Evolutionary conservation across 345 rosid species (phyloP), one percentile per base, ranked within the genome.

Genomic region (Populus alba): DNA sequence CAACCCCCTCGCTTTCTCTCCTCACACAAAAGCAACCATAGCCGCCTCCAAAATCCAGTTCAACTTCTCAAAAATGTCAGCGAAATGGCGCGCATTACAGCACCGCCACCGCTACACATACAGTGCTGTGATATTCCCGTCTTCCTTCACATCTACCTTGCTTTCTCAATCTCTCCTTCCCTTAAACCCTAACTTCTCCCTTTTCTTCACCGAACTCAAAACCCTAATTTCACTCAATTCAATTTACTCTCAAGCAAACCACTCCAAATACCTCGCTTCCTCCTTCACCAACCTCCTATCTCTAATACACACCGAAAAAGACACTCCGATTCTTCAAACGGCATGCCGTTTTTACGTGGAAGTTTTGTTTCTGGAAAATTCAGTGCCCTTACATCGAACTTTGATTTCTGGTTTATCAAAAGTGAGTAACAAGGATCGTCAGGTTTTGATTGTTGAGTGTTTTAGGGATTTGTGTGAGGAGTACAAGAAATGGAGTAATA

Each of bases 31-130:
- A 6, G 41, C n/a, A 9, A 18, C 62, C 16, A 33, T 57, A 45
- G 63, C 75, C 29, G n/a, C 68, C 68, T 22, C 18, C 35, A 2
- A 66, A 27, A 33, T 41, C 25, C 6, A 62, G 39, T 29, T 8
- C 39, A 29, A 7, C 5, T 8, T 38, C 1, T 51, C 13, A 25
- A 41, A 83, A 47, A 95, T 95, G 99, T 95, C 99, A 4, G 94
- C 98, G 15, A 95, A 95, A 81, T 93, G 99, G 98, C 91, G 99
- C 73, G 98, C 99, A 53, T 69, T 93, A 65, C 99, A 95, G 86
- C 97, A 95, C 72, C 94, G 99, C 75, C 99, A 95, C 84, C 97
- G 97, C 49, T 95, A 90, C 84, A 95, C 97, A 23, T 92, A 95
- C 91, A 89, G 87, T 81, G 93, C 96, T n/a, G 87, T 95, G 67